Conservation (phyloP, 2,329 filamentous ascomycete genomes). For the Teratosphaeria epicoccoides region DNA sequence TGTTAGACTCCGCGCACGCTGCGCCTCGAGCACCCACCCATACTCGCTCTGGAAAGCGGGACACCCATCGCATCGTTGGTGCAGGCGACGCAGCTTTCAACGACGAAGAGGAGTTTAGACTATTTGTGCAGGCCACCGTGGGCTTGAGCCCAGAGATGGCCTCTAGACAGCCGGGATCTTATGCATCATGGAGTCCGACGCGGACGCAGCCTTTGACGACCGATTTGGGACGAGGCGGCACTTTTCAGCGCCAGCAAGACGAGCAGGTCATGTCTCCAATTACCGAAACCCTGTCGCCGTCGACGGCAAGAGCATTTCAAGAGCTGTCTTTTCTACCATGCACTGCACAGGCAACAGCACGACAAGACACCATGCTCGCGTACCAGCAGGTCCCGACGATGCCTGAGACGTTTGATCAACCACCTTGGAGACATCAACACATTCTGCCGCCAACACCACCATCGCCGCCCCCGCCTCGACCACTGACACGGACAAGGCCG, state of each 20-base stretch:
- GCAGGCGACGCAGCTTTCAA: constrained; percentile 17
- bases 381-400: constrained; percentile 12
- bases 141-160: constrained; percentile 19
- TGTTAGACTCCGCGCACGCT: neutral
- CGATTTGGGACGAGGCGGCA: neutral
- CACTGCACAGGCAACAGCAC: neutral
- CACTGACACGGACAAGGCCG: constrained; percentile 4
- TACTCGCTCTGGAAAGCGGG: constrained; percentile 9
- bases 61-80: constrained; percentile 7
- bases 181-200: neutral
- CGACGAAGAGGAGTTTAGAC: constrained; percentile 20
- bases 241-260: neutral
- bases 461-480: too few relatives aligned
- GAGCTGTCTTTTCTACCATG: constrained; percentile 3
- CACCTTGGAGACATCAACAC: neutral
- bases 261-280: constrained; percentile 10
- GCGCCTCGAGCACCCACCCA: constrained; percentile 12
- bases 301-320: constrained; percentile 16
- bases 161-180: constrained; percentile 2
- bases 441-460: neutral
- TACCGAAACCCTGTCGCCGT: constrained; percentile 14
- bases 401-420: constrained; percentile 7
- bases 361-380: neutral
- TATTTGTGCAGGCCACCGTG: constrained; percentile 25
- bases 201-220: neutral